Evolutionary conservation across 192 early-diverging fungal species (phyloP).

Genomic region (Podila epicladia): DNA sequence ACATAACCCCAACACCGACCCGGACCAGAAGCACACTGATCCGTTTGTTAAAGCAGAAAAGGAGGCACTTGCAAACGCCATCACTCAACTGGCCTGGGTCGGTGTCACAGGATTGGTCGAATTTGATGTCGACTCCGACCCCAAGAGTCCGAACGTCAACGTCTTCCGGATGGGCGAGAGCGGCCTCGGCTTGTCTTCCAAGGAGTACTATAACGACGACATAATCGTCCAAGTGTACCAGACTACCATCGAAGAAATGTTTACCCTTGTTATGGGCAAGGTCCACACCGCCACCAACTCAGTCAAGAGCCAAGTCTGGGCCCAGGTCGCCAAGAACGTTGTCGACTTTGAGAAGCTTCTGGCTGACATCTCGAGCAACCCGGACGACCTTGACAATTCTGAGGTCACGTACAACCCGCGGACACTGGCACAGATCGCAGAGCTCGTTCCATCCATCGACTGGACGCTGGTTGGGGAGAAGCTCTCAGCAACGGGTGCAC

Average conservation of each 20-base stretch:
- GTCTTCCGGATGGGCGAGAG: conserved; percentile 58
- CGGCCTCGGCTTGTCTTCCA: conserved; percentile 70
- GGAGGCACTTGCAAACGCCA: conserved; percentile 31
- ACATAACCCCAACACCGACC: not conserved
- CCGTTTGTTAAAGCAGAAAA: conserved; percentile 6
- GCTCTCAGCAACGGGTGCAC: conserved; percentile 7
- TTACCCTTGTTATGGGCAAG: conserved; percentile 46
- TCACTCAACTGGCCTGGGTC: conserved; percentile 28
- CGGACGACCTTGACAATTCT: conserved; percentile 60
- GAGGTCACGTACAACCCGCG: conserved; percentile 60
- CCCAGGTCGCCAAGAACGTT: conserved; percentile 55
- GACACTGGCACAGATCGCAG: conserved; percentile 33
- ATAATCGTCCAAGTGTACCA: conserved; percentile 55
- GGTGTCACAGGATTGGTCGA: conserved; percentile 56
- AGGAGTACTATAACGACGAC: conserved; percentile 69
- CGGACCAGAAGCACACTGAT: too few relatives aligned
- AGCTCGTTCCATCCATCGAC: conserved; percentile 46
- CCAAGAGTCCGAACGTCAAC: conserved; percentile 65
- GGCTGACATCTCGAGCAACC: conserved; percentile 58
- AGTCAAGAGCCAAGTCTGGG: conserved; percentile 11
- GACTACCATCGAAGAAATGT: conserved; percentile 53
- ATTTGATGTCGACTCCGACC: conserved; percentile 62
- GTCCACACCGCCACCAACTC: not conserved
- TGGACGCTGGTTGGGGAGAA: conserved; percentile 50
- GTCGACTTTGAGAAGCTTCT: conserved; percentile 67